Evolutionary conservation across 176 grass and related monocot genomes (phyloP).

Genomic region (Oryza rufipogon): DNA sequence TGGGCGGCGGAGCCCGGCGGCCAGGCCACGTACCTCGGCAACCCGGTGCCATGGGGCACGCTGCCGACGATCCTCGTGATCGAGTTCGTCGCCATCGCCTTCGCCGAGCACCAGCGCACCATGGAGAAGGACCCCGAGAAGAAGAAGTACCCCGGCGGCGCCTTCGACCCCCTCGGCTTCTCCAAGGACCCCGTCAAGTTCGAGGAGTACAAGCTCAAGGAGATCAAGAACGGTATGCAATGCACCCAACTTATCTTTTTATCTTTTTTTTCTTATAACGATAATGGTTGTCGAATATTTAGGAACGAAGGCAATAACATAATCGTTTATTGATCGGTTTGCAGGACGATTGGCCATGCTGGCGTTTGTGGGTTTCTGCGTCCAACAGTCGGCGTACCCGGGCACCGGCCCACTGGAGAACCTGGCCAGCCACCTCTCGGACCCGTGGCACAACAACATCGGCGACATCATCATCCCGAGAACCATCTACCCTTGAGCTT

Average conservation of each 20-base stretch:
- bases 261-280: neutral
- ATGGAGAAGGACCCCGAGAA: slow-evolving; percentile 99
- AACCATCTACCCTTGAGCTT: slow-evolving; percentile 60
- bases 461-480: slow-evolving; percentile 92
- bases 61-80: slow-evolving; percentile 90
- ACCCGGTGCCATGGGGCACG: slow-evolving; percentile 87
- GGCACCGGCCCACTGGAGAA: slow-evolving; percentile 97
- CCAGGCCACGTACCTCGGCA: slow-evolving; percentile 89
- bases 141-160: slow-evolving; percentile 99
- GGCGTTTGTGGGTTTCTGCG: slow-evolving; percentile 95
- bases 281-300: no score
- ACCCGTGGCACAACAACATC: slow-evolving; percentile 99
- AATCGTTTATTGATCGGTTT: neutral
- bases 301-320: neutral
- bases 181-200: slow-evolving; percentile 97
- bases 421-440: slow-evolving; percentile 77
- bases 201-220: slow-evolving; percentile 96
- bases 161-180: slow-evolving; percentile 97
- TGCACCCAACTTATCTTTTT: no score
- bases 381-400: slow-evolving; percentile 92
- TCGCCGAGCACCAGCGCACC: slow-evolving; percentile 99
- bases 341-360: slow-evolving; percentile 86
- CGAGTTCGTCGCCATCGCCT: slow-evolving; percentile 95
- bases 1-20: slow-evolving; percentile 90
- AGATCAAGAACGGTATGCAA: slow-evolving; percentile 90